Conservation (phyloP, 306 rosid species). For the Elaeagnus macrophylla region DNA sequence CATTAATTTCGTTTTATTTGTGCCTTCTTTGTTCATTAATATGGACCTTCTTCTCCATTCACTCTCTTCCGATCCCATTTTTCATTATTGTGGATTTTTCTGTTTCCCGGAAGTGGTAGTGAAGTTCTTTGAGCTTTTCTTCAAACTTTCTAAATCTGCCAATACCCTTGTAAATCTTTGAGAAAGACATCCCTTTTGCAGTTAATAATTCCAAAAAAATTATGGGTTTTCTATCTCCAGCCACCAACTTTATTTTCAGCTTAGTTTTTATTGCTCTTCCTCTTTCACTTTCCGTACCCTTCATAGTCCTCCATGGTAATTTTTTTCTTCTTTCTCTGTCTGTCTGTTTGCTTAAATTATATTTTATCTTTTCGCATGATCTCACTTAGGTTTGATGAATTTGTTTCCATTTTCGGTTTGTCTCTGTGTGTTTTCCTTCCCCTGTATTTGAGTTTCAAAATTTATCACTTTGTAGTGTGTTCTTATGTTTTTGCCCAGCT, state of each 20-base stretch:
- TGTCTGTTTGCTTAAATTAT: background rate
- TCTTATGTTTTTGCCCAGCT: too few species aligned
- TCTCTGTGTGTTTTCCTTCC: too few species aligned
- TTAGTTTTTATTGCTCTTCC: slow-evolving; percentile 24
- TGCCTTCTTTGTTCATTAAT: too few species aligned
- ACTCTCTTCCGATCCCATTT: rapidly evolving
- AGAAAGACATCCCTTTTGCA: background rate
- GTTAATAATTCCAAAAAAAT: slow-evolving; percentile 1
- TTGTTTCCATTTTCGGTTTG: slow-evolving; percentile 5
- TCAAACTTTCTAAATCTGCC: too few species aligned
- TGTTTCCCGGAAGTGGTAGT: too few species aligned
- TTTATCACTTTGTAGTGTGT: too few species aligned
- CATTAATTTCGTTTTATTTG: too few species aligned
- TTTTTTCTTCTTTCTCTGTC: background rate
- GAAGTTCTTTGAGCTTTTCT: too few species aligned
- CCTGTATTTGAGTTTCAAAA: too few species aligned
- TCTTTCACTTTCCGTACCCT: slow-evolving; percentile 45
- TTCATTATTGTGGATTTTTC: too few species aligned
- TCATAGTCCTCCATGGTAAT: slow-evolving; percentile 68
- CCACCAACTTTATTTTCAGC: slow-evolving; percentile 26
- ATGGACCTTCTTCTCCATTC: too few species aligned
- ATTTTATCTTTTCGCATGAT: background rate
- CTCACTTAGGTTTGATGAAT: slow-evolving; percentile 3
- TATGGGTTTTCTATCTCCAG: slow-evolving; percentile 25
- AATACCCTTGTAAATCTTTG: background rate